phyloP scores from a whole-genome alignment of 2,329 filamentous ascomycete genomes.

The Nothophaeocryptopus gaeumannii region DNA sequence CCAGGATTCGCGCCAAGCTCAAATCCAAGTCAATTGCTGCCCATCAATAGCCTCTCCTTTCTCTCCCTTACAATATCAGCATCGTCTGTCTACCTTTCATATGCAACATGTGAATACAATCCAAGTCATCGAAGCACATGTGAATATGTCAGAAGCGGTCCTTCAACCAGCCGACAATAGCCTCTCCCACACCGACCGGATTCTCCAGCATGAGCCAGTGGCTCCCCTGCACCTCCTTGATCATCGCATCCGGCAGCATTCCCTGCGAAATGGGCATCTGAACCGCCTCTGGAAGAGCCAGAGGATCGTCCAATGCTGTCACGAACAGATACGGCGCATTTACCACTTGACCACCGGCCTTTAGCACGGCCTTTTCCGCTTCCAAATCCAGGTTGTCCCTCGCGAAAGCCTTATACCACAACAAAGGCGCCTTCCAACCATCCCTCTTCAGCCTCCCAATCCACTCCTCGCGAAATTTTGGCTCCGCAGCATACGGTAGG shows the following conservation, averaged over 20 bases:
- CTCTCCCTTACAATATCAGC: too few species aligned
- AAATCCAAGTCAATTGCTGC: too few species aligned
- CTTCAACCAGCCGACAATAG: constrained; percentile 9
- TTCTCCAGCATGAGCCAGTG: constrained; percentile 39
- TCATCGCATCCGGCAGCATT: constrained; percentile 26
- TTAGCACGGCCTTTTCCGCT: constrained; percentile 29
- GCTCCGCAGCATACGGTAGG: constrained; percentile 34
- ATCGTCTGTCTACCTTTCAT: too few species aligned
- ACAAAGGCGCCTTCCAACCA: constrained; percentile 35
- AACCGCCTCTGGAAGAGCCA: constrained; percentile 20
- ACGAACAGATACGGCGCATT: constrained; percentile 36
- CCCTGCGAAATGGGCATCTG: constrained; percentile 14
- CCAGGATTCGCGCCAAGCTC: too few species aligned
- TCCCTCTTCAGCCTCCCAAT: constrained; percentile 32
- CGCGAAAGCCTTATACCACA: constrained; percentile 35
- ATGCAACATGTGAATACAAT: too few species aligned
- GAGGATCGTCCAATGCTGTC: constrained; percentile 28
- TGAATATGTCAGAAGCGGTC: constrained; percentile 1
- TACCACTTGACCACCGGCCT: constrained; percentile 10
- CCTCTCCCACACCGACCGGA: constrained; percentile 26
- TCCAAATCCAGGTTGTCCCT: constrained; percentile 26
- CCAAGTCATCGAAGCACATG: too few species aligned
- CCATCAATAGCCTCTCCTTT: too few species aligned
- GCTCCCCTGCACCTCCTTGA: constrained; percentile 30
- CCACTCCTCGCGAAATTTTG: constrained; percentile 33